Evolutionary conservation across 2,329 filamentous ascomycete species (phyloP), one percentile per base, ranked within the genome.

Genomic region (Ophiostoma sp.): DNA sequence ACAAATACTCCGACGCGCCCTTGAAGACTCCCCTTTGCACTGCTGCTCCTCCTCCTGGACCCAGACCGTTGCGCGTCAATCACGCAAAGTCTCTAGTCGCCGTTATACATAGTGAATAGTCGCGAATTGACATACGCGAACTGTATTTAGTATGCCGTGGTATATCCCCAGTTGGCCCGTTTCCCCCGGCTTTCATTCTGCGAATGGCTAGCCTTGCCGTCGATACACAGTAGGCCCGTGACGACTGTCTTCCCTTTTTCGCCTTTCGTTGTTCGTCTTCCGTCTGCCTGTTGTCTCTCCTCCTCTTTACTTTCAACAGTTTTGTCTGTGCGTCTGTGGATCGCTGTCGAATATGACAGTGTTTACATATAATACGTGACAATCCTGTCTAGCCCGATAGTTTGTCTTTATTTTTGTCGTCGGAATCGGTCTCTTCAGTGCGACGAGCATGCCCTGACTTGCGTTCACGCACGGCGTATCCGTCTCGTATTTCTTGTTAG

Each of bases 201-300:
- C 4, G 33, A 39, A 65, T 65, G 62, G 62, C 35, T 65, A 65
- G 62, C 62, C 62, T 65, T 65, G 62, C 62, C 57, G 31, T 33
- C 4, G 27, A 7, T 57, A 31, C 3, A 27, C n/a, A 54, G 15
- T 23, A 54, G 48, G 20, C n/a, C n/a, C n/a, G 48, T n/a, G 44
- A 48, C 44, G 17, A 48, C 17, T 48, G 44, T n/a, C 44, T 48
- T 48, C 27, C 27, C 27, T 31, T 31, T 31, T 31, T 31, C 27
- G 27, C 3, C 27, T 31, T 31, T 31, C 27, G 27, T 31, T 3
- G 27, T 31, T 31, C 27, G 15, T 52, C 48, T 52, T 20, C 17
- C 48, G 1, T 52, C n/a, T 52, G 7, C 15, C 20, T 4, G 3
- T 57, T 8, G 52, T n/a, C n/a, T 57, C 44, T n/a, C n/a, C 20